Base-by-base conservation (phyloP, 768 basidiomycete species). In the Solioccasus polychromus region DNA sequence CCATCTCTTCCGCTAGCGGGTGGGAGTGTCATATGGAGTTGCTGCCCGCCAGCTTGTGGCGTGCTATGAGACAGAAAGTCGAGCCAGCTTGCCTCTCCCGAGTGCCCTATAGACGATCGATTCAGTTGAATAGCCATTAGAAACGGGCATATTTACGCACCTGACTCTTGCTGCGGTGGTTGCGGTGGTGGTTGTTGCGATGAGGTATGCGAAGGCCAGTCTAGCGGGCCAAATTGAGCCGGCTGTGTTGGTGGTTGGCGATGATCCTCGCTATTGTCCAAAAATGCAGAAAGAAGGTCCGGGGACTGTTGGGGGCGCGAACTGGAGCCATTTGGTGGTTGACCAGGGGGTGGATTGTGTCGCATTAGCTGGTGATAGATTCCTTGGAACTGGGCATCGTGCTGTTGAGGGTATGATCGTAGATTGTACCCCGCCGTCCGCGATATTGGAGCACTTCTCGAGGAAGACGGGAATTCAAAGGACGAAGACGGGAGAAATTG, bases 131-230 rank as follows among this genome's bases (percentile, higher is more conserved):
- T 10, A 24, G 17, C 22, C 7, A 39, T 9, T 19, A 26, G n/a
- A 26, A 4, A 19, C 4, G 14, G 30, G 18, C 10, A 10, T 2
- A 30, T 8, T 32, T 31, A 36, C 54, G 14, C 35, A 61, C 62
- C 61, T 43, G 57, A 46, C 39, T 61, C 59, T 35, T 68, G 61
- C 23, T 52, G 61, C 39, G 51, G 44, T 26, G 54, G 50, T 15
- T 52, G 42, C 8, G 57, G 34, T 28, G 37, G 23, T 42, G 51
- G 64, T 18, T 46, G 55, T 32, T 57, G 64, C n/a, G 56, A 39
- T 3, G 63, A 44, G 8, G 49, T 53, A 42, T 67, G 66, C 6
- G 67, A 61, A 17, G 66, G 66, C 66, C 66, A 67, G 41, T 67
- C 66, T n/a, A 67, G 19, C 24, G 66, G 36, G 4, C 30, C 39